A percentile compares a stretch with the other conserved stretches of the same genome.
These are phyloP conservation scores for Echeveria elegans DNA, from an alignment of 164 flowering plant genomes.

Conservation along the genomic window DNA sequence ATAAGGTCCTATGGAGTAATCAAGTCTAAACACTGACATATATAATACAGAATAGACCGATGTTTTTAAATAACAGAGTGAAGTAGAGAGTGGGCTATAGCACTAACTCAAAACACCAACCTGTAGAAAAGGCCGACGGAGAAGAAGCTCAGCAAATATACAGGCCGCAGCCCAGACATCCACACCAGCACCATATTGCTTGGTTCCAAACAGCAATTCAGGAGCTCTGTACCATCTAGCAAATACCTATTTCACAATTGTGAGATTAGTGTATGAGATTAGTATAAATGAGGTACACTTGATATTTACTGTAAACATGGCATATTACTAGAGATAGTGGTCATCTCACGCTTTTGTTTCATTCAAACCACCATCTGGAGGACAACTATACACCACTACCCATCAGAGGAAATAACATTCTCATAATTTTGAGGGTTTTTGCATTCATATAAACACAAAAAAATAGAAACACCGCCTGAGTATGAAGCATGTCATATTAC, in stretches of 20 bases:
- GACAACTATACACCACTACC: neutral
- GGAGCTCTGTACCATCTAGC: conserved; percentile 99
- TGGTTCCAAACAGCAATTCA: conserved; percentile 89
- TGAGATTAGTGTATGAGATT: neutral
- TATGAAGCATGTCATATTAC: neutral
- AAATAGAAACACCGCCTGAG: neutral
- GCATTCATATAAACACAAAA: neutral
- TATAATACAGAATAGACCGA: neutral
- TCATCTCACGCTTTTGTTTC: too few species aligned
- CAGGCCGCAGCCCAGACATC: conserved; percentile 99
- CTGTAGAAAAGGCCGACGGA: conserved; percentile 92
- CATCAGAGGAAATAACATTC: too few species aligned
- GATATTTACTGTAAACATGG: too few species aligned
- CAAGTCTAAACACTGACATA: neutral
- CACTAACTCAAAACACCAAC: conserved; percentile 25
- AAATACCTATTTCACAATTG: conserved; percentile 50
- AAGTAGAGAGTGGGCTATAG: neutral
- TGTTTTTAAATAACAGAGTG: neutral
- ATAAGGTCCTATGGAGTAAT: too few species aligned
- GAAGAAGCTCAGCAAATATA: conserved; percentile 93
- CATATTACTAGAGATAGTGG: too few species aligned
- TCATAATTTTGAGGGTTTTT: neutral
- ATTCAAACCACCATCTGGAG: too few species aligned
- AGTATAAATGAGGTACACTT: too few species aligned
- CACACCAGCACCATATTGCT: conserved; percentile 91